Evolutionary conservation across 257 asterid genomes (phyloP).

Genomic region (Sherardia arvensis): DNA sequence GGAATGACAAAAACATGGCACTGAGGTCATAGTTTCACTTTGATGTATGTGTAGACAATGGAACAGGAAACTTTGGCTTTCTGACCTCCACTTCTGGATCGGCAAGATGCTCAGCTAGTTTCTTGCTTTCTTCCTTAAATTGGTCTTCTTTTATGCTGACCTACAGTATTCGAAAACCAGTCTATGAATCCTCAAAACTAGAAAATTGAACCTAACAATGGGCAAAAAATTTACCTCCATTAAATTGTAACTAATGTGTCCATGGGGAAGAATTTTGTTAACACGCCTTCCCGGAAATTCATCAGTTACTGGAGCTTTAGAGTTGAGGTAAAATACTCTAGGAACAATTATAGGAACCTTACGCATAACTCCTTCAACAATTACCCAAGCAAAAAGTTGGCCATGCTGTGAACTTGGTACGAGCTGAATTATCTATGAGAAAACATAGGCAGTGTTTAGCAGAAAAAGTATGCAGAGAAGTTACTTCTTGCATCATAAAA

Average conservation of each 20-base stretch:
- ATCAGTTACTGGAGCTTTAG: slow-evolving; percentile 91
- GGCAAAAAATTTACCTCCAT: slow-evolving; percentile 58
- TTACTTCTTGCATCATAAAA: background rate
- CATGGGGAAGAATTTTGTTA: slow-evolving; percentile 92
- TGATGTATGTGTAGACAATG: background rate
- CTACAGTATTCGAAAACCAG: slow-evolving; percentile 27
- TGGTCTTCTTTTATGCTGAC: slow-evolving; percentile 84
- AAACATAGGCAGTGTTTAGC: slow-evolving; percentile 9
- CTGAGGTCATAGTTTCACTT: background rate
- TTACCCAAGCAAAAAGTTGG: slow-evolving; percentile 83
- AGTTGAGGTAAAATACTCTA: slow-evolving; percentile 84
- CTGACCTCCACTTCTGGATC: slow-evolving; percentile 97
- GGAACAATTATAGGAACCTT: slow-evolving; percentile 70
- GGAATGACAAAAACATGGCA: background rate
- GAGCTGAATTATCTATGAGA: slow-evolving; percentile 74
- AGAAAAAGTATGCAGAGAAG: background rate
- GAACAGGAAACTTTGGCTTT: slow-evolving; percentile 12
- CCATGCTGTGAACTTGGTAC: slow-evolving; percentile 64
- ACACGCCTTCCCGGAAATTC: slow-evolving; percentile 94
- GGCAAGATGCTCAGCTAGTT: slow-evolving; percentile 86
- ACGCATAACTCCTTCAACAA: slow-evolving; percentile 82
- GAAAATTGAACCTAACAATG: background rate
- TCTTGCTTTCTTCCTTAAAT: slow-evolving; percentile 79
- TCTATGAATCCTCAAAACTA: background rate
- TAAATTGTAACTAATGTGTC: slow-evolving; percentile 68